Percentiles rank a stretch among this genome's conserved stretches.
These are phyloP conservation scores for Teratosphaeria zuluensis DNA, from an alignment of 2,329 filamentous ascomycete genomes.

Conservation along the genomic window DNA sequence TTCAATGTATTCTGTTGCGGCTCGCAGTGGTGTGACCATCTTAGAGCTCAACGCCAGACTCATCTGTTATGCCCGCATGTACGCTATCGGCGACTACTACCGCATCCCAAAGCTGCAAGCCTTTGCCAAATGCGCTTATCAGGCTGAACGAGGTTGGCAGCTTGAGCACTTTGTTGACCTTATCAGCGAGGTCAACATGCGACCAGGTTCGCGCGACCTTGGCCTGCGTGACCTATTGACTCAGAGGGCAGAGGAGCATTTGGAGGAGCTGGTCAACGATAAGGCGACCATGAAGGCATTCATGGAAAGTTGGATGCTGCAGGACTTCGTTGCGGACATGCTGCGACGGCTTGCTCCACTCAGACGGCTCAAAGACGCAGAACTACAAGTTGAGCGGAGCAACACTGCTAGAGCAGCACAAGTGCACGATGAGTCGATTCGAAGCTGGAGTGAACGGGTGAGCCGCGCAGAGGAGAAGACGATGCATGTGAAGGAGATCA, in stretches of 20 bases:
- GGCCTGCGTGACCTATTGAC: slow-evolving; percentile 29
- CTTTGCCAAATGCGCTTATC: slow-evolving; percentile 5
- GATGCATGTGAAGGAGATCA: background rate
- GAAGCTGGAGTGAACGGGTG: background rate
- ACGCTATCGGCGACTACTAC: slow-evolving; percentile 11
- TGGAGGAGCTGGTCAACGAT: background rate
- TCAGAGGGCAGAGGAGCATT: slow-evolving; percentile 25
- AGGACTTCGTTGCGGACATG: background rate
- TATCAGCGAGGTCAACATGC: slow-evolving; percentile 4
- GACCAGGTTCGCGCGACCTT: background rate
- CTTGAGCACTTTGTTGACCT: slow-evolving; percentile 7
- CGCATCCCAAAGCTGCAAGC: slow-evolving; percentile 4
- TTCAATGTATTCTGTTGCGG: background rate
- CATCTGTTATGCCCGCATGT: slow-evolving; percentile 7
- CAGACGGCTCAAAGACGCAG: background rate
- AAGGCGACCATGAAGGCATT: slow-evolving; percentile 1
- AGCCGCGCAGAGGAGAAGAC: background rate
- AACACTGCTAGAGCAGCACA: background rate
- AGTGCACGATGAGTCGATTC: background rate
- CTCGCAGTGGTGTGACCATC: background rate
- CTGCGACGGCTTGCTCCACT: background rate
- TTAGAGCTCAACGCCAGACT: slow-evolving; percentile 3
- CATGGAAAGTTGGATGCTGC: background rate
- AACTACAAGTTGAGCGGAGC: background rate
- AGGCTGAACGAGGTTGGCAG: background rate